Evolutionary conservation across 2,329 filamentous ascomycete species (phyloP).

Genomic region (Aspergillus oerlinghausenensis): DNA sequence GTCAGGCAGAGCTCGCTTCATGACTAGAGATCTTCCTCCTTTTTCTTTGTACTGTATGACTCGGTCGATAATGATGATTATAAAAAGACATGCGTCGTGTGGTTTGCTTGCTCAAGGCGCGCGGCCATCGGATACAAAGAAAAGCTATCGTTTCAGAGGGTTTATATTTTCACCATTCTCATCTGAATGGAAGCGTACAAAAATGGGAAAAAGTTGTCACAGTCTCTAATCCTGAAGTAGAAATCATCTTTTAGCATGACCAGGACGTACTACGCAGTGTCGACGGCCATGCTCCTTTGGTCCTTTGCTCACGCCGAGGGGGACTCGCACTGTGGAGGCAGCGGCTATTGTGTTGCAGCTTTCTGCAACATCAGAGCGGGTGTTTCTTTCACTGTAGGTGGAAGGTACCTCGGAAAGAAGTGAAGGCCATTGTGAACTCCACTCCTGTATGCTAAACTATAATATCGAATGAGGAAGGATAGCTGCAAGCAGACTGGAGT

Average conservation of each 20-base stretch:
- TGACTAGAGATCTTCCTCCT: constrained; percentile 21
- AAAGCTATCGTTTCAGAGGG: constrained; percentile 25
- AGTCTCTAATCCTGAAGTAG: not conserved
- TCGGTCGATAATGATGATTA: constrained; percentile 36
- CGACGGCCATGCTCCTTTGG: not conserved
- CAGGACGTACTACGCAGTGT: not conserved
- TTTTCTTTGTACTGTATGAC: constrained; percentile 35
- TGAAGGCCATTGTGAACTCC: no score
- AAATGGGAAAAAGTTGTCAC: not conserved
- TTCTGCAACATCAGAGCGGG: not conserved
- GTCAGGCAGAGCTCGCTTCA: constrained; percentile 27
- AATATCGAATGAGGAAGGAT: not conserved
- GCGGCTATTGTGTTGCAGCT: not conserved
- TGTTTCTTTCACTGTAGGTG: not conserved
- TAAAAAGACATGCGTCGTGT: constrained; percentile 29
- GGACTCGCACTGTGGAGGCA: no score
- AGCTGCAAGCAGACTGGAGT: not conserved
- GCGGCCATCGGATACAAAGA: constrained; percentile 13
- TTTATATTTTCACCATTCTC: constrained; percentile 8
- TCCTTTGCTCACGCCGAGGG: not conserved
- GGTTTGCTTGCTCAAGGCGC: constrained; percentile 24
- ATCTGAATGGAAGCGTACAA: not conserved
- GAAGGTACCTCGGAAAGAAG: not conserved
- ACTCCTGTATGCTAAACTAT: not conserved
- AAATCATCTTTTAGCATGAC: not conserved